These are phyloP conservation scores for Beta lomatogona DNA, from an alignment of 179 eudicot species.

Conservation along the genomic window DNA sequence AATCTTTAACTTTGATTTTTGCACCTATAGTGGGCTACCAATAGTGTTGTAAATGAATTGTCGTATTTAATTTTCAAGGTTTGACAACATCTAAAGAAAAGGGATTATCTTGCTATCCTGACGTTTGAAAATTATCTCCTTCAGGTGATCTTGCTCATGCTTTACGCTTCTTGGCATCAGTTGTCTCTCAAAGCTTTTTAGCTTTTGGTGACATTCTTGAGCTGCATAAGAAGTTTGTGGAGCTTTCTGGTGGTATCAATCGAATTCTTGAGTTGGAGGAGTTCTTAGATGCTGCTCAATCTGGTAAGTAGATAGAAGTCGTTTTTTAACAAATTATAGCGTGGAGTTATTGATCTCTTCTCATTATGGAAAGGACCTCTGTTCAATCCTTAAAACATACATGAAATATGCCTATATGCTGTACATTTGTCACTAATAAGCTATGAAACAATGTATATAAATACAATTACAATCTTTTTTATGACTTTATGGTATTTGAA, in stretches of 20 bases:
- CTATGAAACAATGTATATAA: background rate
- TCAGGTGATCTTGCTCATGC: slow-evolving; percentile 98
- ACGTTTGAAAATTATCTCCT: slow-evolving; percentile 14
- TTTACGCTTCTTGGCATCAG: slow-evolving; percentile 91
- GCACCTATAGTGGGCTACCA: background rate
- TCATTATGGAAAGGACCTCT: background rate
- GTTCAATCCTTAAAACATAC: background rate
- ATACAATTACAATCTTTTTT: background rate
- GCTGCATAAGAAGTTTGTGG: slow-evolving; percentile 81
- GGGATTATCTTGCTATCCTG: background rate
- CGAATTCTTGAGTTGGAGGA: slow-evolving; percentile 93
- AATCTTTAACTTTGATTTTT: background rate
- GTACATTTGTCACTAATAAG: background rate
- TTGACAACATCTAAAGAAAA: background rate
- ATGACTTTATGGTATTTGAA: background rate
- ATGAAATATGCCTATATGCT: background rate
- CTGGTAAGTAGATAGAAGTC: slow-evolving; percentile 47
- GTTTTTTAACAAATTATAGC: background rate
- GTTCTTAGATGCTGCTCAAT: slow-evolving; percentile 81
- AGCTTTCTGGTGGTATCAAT: slow-evolving; percentile 94
- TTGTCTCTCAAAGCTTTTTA: slow-evolving; percentile 97
- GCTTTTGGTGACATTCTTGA: slow-evolving; percentile 98
- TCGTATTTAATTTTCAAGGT: background rate
- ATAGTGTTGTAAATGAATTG: background rate
- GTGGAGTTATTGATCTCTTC: background rate